Conservation (phyloP, 2,329 filamentous ascomycete species). For the Fusarium sp. region DNA sequence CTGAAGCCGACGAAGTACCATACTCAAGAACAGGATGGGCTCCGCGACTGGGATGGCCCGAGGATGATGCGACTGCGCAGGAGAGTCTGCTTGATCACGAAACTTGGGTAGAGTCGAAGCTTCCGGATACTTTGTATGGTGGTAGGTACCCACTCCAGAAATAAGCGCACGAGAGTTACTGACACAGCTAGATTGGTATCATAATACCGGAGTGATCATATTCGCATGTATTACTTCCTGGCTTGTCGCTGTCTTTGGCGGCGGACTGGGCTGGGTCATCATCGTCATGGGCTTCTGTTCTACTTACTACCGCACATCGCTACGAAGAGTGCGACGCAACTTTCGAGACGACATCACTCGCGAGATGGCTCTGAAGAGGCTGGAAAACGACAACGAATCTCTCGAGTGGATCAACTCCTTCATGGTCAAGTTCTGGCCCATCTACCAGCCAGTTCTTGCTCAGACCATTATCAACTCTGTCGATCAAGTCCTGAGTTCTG, state of each 20-base stretch:
- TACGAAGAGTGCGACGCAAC: constrained; percentile 92
- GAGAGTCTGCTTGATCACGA: constrained; percentile 86
- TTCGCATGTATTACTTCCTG: constrained; percentile 93
- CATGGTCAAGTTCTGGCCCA: constrained; percentile 98
- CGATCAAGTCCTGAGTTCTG: constrained; percentile 93
- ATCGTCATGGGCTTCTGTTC: constrained; percentile 91
- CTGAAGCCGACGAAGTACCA: constrained; percentile 62
- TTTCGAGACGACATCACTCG: constrained; percentile 94
- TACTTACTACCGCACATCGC: constrained; percentile 96
- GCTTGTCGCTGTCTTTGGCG: constrained; percentile 88
- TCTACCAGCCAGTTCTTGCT: constrained; percentile 93
- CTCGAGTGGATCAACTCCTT: constrained; percentile 99
- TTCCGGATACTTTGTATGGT: constrained; percentile 92
- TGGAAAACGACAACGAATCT: constrained; percentile 92
- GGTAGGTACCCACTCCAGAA: constrained; percentile 61
- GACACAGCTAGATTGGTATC: constrained; percentile 85
- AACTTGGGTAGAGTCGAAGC: constrained; percentile 83
- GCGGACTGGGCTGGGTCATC: constrained; percentile 92
- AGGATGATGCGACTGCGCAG: constrained; percentile 65
- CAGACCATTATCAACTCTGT: constrained; percentile 93
- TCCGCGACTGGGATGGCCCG: constrained; percentile 80
- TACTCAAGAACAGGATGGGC: constrained; percentile 81
- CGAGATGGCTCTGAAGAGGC: constrained; percentile 84
- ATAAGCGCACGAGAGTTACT: constrained; percentile 1
- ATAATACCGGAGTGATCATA: constrained; percentile 93